Evolutionary conservation across 2,329 filamentous ascomycete species (phyloP).

Genomic region (Trichoderma sp.): DNA sequence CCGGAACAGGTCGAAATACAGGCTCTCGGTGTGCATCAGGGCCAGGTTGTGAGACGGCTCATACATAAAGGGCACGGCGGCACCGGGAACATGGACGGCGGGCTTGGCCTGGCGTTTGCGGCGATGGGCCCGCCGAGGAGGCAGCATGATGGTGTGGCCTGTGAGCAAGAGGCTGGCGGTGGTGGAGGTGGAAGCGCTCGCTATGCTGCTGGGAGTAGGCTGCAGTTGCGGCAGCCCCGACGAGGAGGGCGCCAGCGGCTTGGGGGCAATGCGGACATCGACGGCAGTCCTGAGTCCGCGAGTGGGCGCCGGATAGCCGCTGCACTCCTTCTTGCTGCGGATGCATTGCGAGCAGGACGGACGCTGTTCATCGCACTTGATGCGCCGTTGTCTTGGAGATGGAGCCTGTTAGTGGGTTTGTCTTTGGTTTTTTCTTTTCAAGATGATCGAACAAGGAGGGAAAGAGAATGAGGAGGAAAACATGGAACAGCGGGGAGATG

Average conservation of each 20-base stretch:
- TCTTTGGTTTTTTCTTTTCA: background rate
- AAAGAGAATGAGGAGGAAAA: background rate
- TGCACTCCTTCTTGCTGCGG: conserved; percentile 59
- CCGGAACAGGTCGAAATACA: conserved; percentile 65
- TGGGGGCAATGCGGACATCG: conserved; percentile 55
- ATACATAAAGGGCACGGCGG: conserved; percentile 42
- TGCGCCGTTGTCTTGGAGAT: conserved; percentile 58
- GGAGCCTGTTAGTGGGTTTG: conserved; percentile 1
- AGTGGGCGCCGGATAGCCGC: conserved; percentile 63
- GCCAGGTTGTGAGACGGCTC: conserved; percentile 50
- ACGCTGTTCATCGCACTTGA: conserved; percentile 68
- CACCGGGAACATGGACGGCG: background rate
- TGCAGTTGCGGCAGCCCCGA: background rate
- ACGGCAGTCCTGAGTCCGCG: conserved; percentile 51
- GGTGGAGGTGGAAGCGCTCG: conserved; percentile 32
- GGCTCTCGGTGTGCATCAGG: conserved; percentile 55
- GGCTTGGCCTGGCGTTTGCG: conserved; percentile 25
- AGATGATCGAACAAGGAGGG: background rate
- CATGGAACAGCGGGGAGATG: too few relatives aligned
- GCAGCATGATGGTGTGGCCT: conserved; percentile 34
- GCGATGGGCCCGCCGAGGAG: conserved; percentile 39
- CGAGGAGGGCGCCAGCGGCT: conserved; percentile 38
- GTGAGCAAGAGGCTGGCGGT: conserved; percentile 26
- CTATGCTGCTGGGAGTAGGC: background rate
- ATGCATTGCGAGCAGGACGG: conserved; percentile 63